Evolutionary conservation across 1,284 basidiomycete genomes (phyloP), one percentile per base, ranked within the genome.

Genomic region (Tilletiaria anomala): DNA sequence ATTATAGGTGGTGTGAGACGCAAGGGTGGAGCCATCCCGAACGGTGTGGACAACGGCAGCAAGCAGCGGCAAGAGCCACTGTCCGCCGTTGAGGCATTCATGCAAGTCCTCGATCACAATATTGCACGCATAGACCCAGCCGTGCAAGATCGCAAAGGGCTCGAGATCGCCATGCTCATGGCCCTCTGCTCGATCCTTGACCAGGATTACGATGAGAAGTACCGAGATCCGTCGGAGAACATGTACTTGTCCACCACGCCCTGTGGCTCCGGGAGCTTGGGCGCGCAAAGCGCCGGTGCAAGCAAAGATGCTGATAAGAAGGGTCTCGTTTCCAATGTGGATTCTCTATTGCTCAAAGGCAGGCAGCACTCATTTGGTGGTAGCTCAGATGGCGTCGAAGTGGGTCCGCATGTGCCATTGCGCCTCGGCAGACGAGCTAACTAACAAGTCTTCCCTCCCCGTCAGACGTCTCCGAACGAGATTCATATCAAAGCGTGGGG

Each of bases 101-200:
- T 37, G 14, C 35, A 37, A 11, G 29, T 37, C 36, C 29, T 26
- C 36, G 36, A 37, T 12, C 36, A 37, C 23, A 37, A 37, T 17
- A 26, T 37, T 16, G 19, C 20, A 6, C 20, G 36, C 4, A 22
- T 37, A 22, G 36, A 37, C 15, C n/a, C n/a, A n/a, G n/a, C n/a
- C n/a, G 22, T 37, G 4, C 15, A 15, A 22, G 36, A 37, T 17
- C 36, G 23, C 10, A 22, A 24, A n/a, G 36, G 36, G 4, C 36
- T 37, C 19, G 36, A 37, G 14, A 37, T 37, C 23, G 36, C 22
- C 22, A 23, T 37, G 21, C 6, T 37, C 22, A 14, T 15, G 6
- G 29, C 21, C 6, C 20, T 23, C 22, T 26, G 24, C 23, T 26
- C 22, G 15, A 22, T 37, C n/a, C 10, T 37, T 17, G 36, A 37